A percentile compares a stretch with the other conserved stretches of the same genome.
phyloP scores from a whole-genome alignment of 768 basidiomycete genomes.

The Paxillus ammoniavirescens region DNA sequence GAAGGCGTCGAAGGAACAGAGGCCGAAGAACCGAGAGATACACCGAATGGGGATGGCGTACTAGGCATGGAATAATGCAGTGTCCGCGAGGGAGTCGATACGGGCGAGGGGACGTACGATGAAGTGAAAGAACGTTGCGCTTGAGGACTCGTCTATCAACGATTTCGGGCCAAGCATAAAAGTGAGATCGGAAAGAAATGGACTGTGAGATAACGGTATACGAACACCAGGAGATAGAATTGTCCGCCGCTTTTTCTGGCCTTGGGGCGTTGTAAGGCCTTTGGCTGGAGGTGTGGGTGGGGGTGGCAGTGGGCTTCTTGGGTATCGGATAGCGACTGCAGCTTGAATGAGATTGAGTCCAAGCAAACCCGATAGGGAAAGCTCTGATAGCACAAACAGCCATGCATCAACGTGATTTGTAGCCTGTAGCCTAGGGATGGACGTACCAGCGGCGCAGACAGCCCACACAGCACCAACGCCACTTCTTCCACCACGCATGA shows the following conservation, averaged over 20 bases:
- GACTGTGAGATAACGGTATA: background rate
- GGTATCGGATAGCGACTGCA: constrained; percentile 35
- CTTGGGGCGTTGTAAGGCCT: constrained; percentile 18
- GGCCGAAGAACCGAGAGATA: constrained; percentile 31
- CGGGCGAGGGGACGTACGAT: constrained; percentile 29
- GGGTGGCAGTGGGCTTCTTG: constrained; percentile 30
- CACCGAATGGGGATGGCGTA: constrained; percentile 37
- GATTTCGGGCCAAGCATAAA: background rate
- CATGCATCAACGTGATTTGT: background rate
- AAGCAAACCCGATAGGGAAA: constrained; percentile 29
- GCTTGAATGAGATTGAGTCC: constrained; percentile 36
- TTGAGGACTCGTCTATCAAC: constrained; percentile 24
- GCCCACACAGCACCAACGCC: constrained; percentile 14
- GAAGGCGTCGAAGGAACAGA: constrained; percentile 34
- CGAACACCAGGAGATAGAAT: constrained; percentile 25
- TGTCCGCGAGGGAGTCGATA: constrained; percentile 33
- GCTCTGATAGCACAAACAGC: constrained; percentile 20
- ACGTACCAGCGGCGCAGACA: constrained; percentile 32
- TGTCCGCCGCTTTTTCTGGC: constrained; percentile 27
- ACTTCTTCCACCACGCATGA: constrained; percentile 23
- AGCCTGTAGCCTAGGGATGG: background rate
- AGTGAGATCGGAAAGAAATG: background rate
- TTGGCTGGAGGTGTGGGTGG: constrained; percentile 23
- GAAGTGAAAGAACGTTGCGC: constrained; percentile 27
- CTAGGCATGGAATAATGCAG: constrained; percentile 35